Evolutionary conservation across 2,329 filamentous ascomycete species (phyloP).

Genomic region (Talaromyces sp.): DNA sequence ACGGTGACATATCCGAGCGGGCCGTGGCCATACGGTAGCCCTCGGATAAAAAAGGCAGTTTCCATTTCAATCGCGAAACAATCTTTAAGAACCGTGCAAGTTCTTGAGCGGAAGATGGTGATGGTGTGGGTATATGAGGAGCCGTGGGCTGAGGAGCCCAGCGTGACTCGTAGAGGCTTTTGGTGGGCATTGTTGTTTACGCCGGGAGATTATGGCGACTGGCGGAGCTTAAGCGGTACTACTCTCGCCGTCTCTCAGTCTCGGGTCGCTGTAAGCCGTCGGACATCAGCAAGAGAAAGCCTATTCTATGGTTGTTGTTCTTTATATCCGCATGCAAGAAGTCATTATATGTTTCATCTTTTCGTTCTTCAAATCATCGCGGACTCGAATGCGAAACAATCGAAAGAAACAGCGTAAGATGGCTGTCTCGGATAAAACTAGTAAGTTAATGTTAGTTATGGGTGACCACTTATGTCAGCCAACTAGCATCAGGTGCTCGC

Average conservation of each 20-base stretch:
- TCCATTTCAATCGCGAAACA: slow-evolving; percentile 58
- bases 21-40: slow-evolving; percentile 50
- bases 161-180: slow-evolving; percentile 5
- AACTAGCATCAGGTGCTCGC: too few relatives aligned
- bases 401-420: too few relatives aligned
- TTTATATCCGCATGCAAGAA: too few relatives aligned
- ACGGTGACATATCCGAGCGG: slow-evolving; percentile 22
- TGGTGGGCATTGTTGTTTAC: slow-evolving; percentile 2
- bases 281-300: not conserved
- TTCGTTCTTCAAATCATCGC: not conserved
- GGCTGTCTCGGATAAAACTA: too few relatives aligned
- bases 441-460: too few relatives aligned
- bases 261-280: not conserved
- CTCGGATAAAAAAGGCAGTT: slow-evolving; percentile 54
- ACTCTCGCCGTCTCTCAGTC: not conserved
- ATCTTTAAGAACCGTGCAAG: slow-evolving; percentile 57
- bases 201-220: not conserved
- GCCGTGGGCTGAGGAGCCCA: slow-evolving; percentile 4
- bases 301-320: not conserved
- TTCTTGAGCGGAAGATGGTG: slow-evolving; percentile 36
- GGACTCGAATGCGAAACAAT: too few relatives aligned
- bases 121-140: not conserved
- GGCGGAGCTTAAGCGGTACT: not conserved
- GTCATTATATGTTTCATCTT: not conserved
- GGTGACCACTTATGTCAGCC: too few relatives aligned